Evolutionary conservation across 164 flowering plant genomes (phyloP), one percentile per base, ranked within the genome.

Genomic region (Echeveria elegans): DNA sequence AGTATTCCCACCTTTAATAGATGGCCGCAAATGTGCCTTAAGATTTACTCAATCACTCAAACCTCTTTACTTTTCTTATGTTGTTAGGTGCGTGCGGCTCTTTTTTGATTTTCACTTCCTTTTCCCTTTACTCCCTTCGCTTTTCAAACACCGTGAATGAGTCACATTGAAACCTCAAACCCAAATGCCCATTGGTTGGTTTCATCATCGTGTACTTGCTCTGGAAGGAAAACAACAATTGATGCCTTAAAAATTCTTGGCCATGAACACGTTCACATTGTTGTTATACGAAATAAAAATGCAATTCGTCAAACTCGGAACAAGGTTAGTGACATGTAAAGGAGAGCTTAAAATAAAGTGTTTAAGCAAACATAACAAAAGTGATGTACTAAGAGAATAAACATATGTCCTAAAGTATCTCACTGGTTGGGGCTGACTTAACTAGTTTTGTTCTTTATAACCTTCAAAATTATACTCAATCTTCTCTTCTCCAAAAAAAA

Each of bases 81-180:
- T 26, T 53, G 16, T 24, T 53, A 53, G 60, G 31, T 53, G 31
- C 60, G 60, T 53, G 60, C 60, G 60, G 60, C 31, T 53, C 60
- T n/a, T n/a, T 28, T 53, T 53, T 53, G 60, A 24, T 28, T 53
- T 24, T 9, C 60, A 34, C 60, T n/a, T n/a, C 60, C 31, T 53
- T 53, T 53, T 53, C 60, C 18, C 31, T 28, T 53, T 53, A 21
- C 18, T 26, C 60, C 7, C 59, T 52, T 52, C 23, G 59, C 59
- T 23, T 52, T 52, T 52, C 0, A 40, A 40, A 40, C 45, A 40
- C 45, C 11, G 11, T 40, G 45, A 40, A 12, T 47, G 29, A 52
- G 29, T 53, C 60, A 24, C 31, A 53, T 15, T 53, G 60, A n/a
- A n/a, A n/a, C 60, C 30, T 53, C 60, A n/a, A n/a, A n/a, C n/a